phyloP scores from a whole-genome alignment of 768 basidiomycete genomes.

The Boletellus ananas region DNA sequence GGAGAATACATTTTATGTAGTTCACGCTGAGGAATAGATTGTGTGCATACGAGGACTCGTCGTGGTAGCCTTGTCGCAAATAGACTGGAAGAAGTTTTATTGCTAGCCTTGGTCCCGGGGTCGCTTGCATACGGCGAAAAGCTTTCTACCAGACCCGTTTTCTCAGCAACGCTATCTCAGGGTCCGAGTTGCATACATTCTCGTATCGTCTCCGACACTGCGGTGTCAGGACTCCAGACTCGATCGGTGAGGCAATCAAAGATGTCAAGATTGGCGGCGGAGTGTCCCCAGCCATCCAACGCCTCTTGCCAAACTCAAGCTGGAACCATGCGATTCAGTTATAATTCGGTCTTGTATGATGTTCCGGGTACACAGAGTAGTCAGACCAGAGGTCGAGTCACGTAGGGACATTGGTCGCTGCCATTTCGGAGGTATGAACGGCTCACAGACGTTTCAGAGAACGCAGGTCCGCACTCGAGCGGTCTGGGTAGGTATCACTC shows the following conservation, averaged over 20 bases:
- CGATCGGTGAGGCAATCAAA: constrained; percentile 74
- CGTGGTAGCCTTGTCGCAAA: constrained; percentile 2
- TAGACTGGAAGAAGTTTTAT: background rate
- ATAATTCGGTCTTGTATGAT: constrained; percentile 87
- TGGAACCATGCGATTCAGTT: background rate
- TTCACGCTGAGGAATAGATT: constrained; percentile 4
- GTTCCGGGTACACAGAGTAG: constrained; percentile 57
- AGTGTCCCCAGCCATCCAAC: constrained; percentile 37
- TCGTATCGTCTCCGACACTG: constrained; percentile 4
- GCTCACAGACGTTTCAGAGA: constrained; percentile 82
- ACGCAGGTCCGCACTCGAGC: constrained; percentile 65
- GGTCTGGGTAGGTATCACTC: constrained; percentile 53
- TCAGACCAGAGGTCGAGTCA: background rate
- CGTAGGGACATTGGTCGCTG: constrained; percentile 73
- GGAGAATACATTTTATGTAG: background rate
- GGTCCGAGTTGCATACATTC: constrained; percentile 5
- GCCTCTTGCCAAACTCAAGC: background rate
- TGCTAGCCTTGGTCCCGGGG: background rate
- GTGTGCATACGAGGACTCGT: background rate
- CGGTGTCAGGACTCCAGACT: constrained; percentile 45
- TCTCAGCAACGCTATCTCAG: constrained; percentile 3
- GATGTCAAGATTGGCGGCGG: constrained; percentile 82
- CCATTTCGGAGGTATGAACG: constrained; percentile 66
- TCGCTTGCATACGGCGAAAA: background rate
- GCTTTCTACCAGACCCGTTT: background rate